These are phyloP conservation scores for Mycena galopus DNA, from an alignment of 768 basidiomycete genomes.

Conservation along the genomic window DNA sequence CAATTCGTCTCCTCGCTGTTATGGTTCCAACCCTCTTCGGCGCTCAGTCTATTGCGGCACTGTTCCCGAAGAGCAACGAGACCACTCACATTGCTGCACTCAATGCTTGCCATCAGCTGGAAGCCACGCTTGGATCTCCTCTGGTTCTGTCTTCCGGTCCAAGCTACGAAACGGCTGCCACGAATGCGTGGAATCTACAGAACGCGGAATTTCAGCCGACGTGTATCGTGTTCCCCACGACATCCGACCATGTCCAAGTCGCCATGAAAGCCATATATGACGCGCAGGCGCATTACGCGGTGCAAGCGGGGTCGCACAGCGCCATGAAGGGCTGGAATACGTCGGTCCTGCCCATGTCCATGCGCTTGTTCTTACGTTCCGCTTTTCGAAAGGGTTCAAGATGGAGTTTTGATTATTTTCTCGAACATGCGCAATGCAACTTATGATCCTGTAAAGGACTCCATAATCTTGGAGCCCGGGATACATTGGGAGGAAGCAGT, in stretches of 20 bases:
- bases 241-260: constrained; percentile 32
- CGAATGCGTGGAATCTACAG: constrained; percentile 36
- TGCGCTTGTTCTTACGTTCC: neutral
- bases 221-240: constrained; percentile 39
- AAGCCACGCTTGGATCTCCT: constrained; percentile 10
- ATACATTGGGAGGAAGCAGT: constrained; percentile 57
- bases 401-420: constrained; percentile 40
- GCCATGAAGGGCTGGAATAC: constrained; percentile 43
- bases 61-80: constrained; percentile 14
- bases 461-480: constrained; percentile 58
- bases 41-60: neutral
- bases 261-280: constrained; percentile 41
- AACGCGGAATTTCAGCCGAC: constrained; percentile 34
- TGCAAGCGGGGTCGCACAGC: constrained; percentile 42
- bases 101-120: constrained; percentile 25
- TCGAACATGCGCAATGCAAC: constrained; percentile 40
- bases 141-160: constrained; percentile 25
- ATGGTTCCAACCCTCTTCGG: neutral
- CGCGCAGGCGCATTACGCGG: constrained; percentile 35
- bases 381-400: constrained; percentile 44
- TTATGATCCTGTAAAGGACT: constrained; percentile 51
- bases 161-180: constrained; percentile 20
- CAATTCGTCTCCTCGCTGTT: neutral
- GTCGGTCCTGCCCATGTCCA: constrained; percentile 12
- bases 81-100: constrained; percentile 17